Base-by-base conservation (phyloP, 139 green algal genomes). In the Dunaliella primolecta region DNA sequence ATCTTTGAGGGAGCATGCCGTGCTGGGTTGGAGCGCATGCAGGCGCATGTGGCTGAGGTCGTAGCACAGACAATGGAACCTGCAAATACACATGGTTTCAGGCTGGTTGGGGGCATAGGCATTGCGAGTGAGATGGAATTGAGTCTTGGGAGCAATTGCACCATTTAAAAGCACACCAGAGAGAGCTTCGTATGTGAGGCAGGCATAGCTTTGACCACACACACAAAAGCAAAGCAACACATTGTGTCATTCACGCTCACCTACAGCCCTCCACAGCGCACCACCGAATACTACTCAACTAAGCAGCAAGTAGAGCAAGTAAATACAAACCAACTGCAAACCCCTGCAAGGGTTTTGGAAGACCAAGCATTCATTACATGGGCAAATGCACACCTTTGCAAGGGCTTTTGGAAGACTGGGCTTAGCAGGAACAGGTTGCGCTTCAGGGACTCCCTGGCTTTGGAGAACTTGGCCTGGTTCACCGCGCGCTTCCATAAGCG, bases 361-460 rank as follows among this genome's bases (percentile, higher is more conserved):
- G n/a, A n/a, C n/a, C n/a, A n/a, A n/a, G n/a, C n/a, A n/a, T n/a
- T n/a, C n/a, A n/a, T n/a, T n/a, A n/a, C n/a, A n/a, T n/a, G n/a
- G n/a, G n/a, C n/a, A n/a, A n/a, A n/a, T n/a, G n/a, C 80, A 57
- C 55, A 84, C 80, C 24, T 77, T 56, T 29, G 80, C 55, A 84
- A 57, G n/a, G 80, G 80, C 25, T 46, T 30, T 88, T 97, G 94
- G 82, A 96, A 95, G 3, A 94, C 86, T 2, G 91, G 90, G 75
- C 85, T 93, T 30, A 96, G 89, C 78, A 93, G 36, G 87, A 96
- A 96, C 64, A 97, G 91, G 89, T 93, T 92, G 70, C 91, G 91
- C 79, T 91, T 55, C 82, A 97, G 87, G 2, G 76, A 72, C 3
- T 80, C 70, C 55, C 87, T 91, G 36, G 90, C 91, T 20, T 83